Base-by-base conservation (phyloP, 1,284 basidiomycete genomes). In the Apiotrichum domesticum region DNA sequence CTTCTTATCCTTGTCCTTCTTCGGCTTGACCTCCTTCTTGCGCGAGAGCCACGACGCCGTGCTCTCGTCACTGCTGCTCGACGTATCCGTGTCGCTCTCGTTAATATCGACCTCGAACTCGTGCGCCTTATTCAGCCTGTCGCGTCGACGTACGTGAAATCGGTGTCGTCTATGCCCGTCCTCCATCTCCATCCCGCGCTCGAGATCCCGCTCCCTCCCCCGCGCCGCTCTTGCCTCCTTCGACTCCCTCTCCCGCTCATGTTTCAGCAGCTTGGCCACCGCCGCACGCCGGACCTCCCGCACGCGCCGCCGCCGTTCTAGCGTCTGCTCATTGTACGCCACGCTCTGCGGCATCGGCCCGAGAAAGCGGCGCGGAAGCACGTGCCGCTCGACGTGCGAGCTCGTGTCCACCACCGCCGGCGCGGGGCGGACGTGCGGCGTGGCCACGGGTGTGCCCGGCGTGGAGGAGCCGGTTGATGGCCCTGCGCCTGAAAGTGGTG, bases 261-360 rank as follows among this genome's bases (percentile, higher is more conserved):
- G 34, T 43, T 35, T 15, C 9, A 51, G 49, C 7, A 56, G 48
- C 33, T 21, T 29, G 11, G 14, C 33, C 35, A 59, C 35, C 3
- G 43, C 53, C 14, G 40, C 41, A 10, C 61, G 55, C 8, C 64
- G 53, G 47, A 71, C 33, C 4, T 62, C 51, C 8, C 54, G 50
- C 3, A 71, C 54, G 4, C 54, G 46, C n/a, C 57, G 10, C 35
- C 63, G 58, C 33, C 59, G 64, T 39, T 64, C 65, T n/a, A 60
- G 41, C 0, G 57, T 61, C 29, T 66, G 59, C 3, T 54, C 51
- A 2, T 64, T 65, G 51, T 68, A 66, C 13, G 59, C 54, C 1
- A 66, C 59, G 32, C 57, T 60, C 34, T 67, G 62, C 1, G 74
- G 74, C 43, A 75, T 66, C 4, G 66, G 68, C 2, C 73, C 73